Conservation (phyloP, 2,329 filamentous ascomycete species). For the Seiridium cupressi region DNA sequence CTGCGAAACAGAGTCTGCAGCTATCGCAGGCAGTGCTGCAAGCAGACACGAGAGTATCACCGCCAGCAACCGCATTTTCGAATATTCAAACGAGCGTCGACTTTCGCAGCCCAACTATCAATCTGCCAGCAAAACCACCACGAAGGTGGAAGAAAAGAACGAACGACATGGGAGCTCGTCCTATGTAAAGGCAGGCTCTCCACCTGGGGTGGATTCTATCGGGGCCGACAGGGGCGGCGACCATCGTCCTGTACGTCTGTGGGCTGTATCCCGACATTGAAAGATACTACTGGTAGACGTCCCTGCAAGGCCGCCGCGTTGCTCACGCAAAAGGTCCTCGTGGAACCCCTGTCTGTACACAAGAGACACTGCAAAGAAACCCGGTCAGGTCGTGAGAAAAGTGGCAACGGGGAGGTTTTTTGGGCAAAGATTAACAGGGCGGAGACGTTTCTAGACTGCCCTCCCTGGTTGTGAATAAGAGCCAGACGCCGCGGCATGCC, state of each 20-base stretch:
- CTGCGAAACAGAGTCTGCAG: background rate
- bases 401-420: background rate
- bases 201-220: background rate
- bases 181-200: background rate
- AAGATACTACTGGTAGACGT: background rate
- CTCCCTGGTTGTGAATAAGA: background rate
- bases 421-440: background rate
- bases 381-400: background rate
- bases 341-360: slow-evolving; percentile 1
- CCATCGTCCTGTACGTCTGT: background rate
- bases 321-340: background rate
- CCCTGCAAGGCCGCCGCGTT: background rate
- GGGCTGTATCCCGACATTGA: background rate
- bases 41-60: background rate
- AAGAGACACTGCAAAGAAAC: background rate
- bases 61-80: slow-evolving; percentile 1
- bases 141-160: background rate
- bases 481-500: background rate
- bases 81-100: background rate
- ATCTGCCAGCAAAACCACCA: background rate
- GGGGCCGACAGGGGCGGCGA: background rate
- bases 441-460: background rate
- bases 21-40: background rate
- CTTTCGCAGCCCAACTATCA: background rate
- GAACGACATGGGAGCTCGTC: background rate